Conservation (phyloP, 1,139 yeast species). For the Hemisphaericaspora xylofermentans region DNA sequence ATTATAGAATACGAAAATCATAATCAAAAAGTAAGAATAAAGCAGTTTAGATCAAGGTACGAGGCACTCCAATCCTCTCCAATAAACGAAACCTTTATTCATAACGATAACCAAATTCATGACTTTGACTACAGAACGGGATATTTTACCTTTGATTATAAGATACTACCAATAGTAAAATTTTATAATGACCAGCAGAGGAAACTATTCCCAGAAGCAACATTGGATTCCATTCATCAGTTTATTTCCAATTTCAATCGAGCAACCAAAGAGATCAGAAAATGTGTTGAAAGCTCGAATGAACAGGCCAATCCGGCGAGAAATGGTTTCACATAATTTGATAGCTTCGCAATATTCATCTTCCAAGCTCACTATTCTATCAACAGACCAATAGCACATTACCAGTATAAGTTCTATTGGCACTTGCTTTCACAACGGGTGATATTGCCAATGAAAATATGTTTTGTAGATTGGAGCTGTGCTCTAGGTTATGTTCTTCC, state of each 20-base stretch:
- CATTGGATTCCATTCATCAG: conserved; percentile 1
- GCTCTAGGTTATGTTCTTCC: too few relatives aligned
- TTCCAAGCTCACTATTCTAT: too few relatives aligned
- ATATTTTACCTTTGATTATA: conserved; percentile 23
- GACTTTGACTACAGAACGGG: conserved; percentile 24
- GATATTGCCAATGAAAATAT: too few relatives aligned
- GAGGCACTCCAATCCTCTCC: neutral
- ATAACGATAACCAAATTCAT: conserved; percentile 7
- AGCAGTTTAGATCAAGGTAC: conserved; percentile 10
- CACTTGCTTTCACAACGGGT: too few relatives aligned
- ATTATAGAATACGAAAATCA: conserved; percentile 14
- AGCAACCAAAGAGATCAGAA: conserved; percentile 11
- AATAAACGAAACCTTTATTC: neutral
- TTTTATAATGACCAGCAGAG: conserved; percentile 5
- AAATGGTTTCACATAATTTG: too few relatives aligned
- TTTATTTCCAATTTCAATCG: conserved; percentile 9
- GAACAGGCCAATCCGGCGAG: too few relatives aligned
- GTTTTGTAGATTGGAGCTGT: too few relatives aligned
- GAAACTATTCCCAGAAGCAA: neutral
- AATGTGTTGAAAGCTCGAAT: conserved; percentile 4
- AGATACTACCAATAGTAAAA: conserved; percentile 7
- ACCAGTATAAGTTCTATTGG: too few relatives aligned
- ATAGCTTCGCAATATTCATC: too few relatives aligned
- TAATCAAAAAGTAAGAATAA: conserved; percentile 13
- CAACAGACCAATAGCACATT: too few relatives aligned